Evolutionary conservation across 768 basidiomycete species (phyloP).

Genomic region (Trametes coccinea): DNA sequence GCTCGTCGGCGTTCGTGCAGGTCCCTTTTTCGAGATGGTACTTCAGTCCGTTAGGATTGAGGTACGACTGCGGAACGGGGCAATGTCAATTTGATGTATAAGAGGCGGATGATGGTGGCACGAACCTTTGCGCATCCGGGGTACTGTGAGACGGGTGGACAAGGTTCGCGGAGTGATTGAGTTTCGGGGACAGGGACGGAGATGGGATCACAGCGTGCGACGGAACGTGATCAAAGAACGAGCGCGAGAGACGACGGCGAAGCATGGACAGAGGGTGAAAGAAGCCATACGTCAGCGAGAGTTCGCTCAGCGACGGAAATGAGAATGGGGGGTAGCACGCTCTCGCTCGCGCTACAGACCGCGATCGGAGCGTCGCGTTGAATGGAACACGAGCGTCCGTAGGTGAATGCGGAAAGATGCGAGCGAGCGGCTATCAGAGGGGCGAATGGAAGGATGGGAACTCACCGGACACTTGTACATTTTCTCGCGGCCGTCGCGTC

Average conservation of each 20-base stretch:
- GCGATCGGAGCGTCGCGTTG: too few species aligned
- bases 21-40: slow-evolving; percentile 70
- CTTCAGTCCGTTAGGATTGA: slow-evolving; percentile 67
- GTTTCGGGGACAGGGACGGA: not conserved
- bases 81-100: slow-evolving; percentile 9
- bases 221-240: not conserved
- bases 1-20: slow-evolving; percentile 41
- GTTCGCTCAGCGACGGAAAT: not conserved
- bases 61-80: slow-evolving; percentile 45
- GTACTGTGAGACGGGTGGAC: slow-evolving; percentile 22
- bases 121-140: slow-evolving; percentile 56
- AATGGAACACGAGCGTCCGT: too few species aligned
- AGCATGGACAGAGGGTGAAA: not conserved
- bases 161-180: slow-evolving; percentile 11
- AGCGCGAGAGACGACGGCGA: not conserved
- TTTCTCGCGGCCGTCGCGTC: slow-evolving; percentile 40
- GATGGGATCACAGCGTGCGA: not conserved
- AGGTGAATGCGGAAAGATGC: too few species aligned
- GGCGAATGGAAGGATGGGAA: slow-evolving; percentile 7
- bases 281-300: slow-evolving; percentile 1
- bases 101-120: not conserved
- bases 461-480: slow-evolving; percentile 51
- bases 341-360: not conserved
- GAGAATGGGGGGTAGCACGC: not conserved
- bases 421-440: not conserved